These are phyloP conservation scores for Podospora australis DNA, from an alignment of 495 filamentous ascomycete species.

Conservation along the genomic window DNA sequence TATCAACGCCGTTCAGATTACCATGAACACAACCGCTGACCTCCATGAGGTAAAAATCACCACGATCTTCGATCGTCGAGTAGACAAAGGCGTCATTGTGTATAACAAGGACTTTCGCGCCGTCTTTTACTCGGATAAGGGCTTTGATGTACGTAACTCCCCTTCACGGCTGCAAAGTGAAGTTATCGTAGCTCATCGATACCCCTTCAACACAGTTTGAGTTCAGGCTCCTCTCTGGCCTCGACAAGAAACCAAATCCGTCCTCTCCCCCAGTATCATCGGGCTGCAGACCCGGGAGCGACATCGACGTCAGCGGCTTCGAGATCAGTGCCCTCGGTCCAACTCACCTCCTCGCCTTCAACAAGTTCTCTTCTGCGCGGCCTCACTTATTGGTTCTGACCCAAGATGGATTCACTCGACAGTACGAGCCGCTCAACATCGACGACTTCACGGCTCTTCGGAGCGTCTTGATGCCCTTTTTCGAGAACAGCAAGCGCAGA, in stretches of 20 bases:
- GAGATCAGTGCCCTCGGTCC: slow-evolving; percentile 10
- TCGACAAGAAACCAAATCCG: slow-evolving; percentile 8
- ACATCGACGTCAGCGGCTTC: slow-evolving; percentile 19
- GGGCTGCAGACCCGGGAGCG: slow-evolving; percentile 19
- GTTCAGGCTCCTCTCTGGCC: slow-evolving; percentile 13
- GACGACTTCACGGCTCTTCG: slow-evolving; percentile 12
- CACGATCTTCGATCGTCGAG: too few relatives aligned
- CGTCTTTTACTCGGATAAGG: too few relatives aligned
- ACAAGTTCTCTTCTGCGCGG: slow-evolving; percentile 36
- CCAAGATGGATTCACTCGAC: slow-evolving; percentile 31
- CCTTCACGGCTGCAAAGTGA: not conserved
- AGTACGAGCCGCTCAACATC: slow-evolving; percentile 17
- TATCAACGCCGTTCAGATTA: too few relatives aligned
- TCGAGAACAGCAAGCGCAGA: not conserved
- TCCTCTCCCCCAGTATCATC: not conserved
- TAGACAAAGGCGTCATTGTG: too few relatives aligned
- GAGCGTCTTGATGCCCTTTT: not conserved
- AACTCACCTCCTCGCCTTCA: slow-evolving; percentile 33
- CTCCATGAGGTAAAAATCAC: too few relatives aligned
- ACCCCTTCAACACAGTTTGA: slow-evolving; percentile 7
- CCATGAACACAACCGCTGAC: too few relatives aligned
- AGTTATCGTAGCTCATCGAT: not conserved
- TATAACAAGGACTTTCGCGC: too few relatives aligned
- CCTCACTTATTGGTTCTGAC: slow-evolving; percentile 38
- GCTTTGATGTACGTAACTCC: not conserved